Base-by-base conservation (phyloP, 169 alveolate species). In the Plasmodium malariae region DNA sequence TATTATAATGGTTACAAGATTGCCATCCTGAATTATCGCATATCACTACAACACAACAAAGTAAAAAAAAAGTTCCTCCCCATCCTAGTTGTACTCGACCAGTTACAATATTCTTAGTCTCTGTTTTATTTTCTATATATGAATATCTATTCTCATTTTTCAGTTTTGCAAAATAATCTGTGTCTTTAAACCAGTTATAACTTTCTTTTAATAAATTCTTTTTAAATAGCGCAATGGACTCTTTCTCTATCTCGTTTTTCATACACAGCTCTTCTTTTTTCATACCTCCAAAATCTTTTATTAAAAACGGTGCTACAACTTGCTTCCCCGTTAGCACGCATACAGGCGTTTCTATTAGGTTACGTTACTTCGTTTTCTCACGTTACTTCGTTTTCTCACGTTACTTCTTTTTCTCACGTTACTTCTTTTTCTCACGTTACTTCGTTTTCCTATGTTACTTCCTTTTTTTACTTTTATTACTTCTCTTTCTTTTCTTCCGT, bases 11-110 rank as follows among this genome's bases (percentile, higher is more conserved):
- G 48, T 80, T 80, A 59, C 90, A 80, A 32, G 90, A 80, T 51
- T 80, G 90, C 90, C 90, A 80, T 48, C 83, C 90, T 34, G 90
- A 80, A 43, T 80, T 80, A 30, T 80, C 90, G 67, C 90, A 80
- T 17, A 80, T 80, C 4, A 80, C 90, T 5, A 80, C 90, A 17
- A 80, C 90, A 67, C 90, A 80, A n/a, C 90, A 80, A 37, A 80
- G 43, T 57, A 80, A 69, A 55, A 80, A 80, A 54, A 80, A 80
- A 1, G 90, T 80, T 40, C 90, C 90, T 5, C 90, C 90, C 90
- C 90, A 80, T 36, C 90, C 90, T 24, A 80, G 28, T 14, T 80
- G 90, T 43, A 80, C 78, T 12, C 90, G 36, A 3, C 90, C 90
- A 9, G 90, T 80, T 51, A 80, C 83, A 30, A 65, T 28, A 65